Evolutionary conservation across 106 monocot genomes (phyloP), one percentile per base, ranked within the genome.

Genomic region (Dendrobium chrysotoxum): DNA sequence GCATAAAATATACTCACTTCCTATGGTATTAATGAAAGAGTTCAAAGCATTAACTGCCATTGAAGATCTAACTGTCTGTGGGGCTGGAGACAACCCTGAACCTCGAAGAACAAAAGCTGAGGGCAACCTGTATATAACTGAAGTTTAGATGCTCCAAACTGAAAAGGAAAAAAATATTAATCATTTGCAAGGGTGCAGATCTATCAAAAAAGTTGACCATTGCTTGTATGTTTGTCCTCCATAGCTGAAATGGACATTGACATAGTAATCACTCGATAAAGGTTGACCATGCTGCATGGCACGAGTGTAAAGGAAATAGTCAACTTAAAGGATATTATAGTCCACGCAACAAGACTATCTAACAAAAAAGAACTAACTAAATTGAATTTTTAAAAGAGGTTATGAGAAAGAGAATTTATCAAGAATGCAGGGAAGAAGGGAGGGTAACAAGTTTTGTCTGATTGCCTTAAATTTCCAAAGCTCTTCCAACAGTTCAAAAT

Each of bases 71-170:
- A 86, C 40, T 23, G 89, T 80, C 84, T 86, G 87, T 80, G 93
- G 89, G 57, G 96, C 88, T 86, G 93, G 91, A 86, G 82, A 67
- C 41, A 92, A 84, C 18, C 91, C 90, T 44, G 91, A 81, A 68
- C 91, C 91, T 87, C 85, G 90, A 45, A 93, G 88, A 79, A 93
- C 88, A 88, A 90, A 90, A 78, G 88, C 75, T 78, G 87, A 90
- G 78, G 96, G 96, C 28, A 87, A 84, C 96, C 96, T 96, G 78
- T 65, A 67, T 57, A 79, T n/a, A 76, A 28, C 20, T 75, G 57
- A 21, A 84, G 40, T 64, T 44, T 84, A 31, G 44, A 75, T 35
- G 8, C 44, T 21, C 7, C 25, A 76, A 53, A 54, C 40, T 16
- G 57, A 12, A 9, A 10, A 72, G 70, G 18, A 53, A n/a, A 40